Evolutionary conservation across 2,329 filamentous ascomycete species (phyloP).

Genomic region (Teratosphaeria gauchensis): DNA sequence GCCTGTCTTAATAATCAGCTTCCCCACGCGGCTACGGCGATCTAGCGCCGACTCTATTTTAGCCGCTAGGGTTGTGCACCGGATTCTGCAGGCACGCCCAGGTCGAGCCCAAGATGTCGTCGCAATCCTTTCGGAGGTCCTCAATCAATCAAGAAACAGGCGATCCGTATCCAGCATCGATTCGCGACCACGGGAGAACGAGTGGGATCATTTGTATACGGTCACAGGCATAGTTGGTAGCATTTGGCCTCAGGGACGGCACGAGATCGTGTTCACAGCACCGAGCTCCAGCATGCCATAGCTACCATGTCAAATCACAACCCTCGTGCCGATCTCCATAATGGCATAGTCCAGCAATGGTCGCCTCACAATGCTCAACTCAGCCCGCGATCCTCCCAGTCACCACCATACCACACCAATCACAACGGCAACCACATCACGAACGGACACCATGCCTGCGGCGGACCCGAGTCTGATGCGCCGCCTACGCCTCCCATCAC

Average conservation of each 20-base stretch:
- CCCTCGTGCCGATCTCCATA: constrained; percentile 16
- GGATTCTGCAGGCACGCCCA: not conserved
- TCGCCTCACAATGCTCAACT: constrained; percentile 4
- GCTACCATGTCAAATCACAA: constrained; percentile 9
- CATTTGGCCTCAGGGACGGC: not conserved
- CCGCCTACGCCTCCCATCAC: constrained; percentile 33
- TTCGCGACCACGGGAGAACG: not conserved
- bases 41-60: not conserved
- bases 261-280: not conserved
- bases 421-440: not conserved
- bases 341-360: constrained; percentile 23
- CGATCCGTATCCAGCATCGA: not conserved
- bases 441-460: not conserved
- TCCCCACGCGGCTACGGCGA: not conserved
- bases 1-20: not conserved
- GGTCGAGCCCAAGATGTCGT: not conserved
- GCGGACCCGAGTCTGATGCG: constrained; percentile 6
- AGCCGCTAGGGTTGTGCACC: not conserved
- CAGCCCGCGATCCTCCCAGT: constrained; percentile 11
- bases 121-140: not conserved
- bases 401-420: constrained; percentile 5
- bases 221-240: not conserved
- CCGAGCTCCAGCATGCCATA: constrained; percentile 14
- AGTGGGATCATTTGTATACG: not conserved
- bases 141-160: not conserved